Evolutionary conservation across 371 early-diverging fungal species (phyloP), one percentile per base, ranked within the genome.

Genomic region (Apophysomyces variabilis): DNA sequence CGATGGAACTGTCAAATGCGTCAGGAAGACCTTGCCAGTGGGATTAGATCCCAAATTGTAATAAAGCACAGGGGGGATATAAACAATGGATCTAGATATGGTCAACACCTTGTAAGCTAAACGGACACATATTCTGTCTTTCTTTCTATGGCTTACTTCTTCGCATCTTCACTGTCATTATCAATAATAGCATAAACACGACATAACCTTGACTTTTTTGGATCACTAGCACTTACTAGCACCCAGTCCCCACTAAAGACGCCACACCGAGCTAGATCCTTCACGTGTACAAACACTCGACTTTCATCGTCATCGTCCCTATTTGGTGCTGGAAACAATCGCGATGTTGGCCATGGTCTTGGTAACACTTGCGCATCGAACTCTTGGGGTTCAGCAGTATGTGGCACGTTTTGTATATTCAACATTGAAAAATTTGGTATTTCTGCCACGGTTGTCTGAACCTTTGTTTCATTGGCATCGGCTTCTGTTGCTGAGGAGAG

Each of bases 211-310:
- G 82, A 82, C 46, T 74, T 81, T 43, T 78, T 76, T n/a, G 62
- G 79, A 66, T 71, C 77, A 50, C 68, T 71, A 56, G 64, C 77
- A 57, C 69, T 68, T 9, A 69, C 70, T 18, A 75, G 47, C 32
- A 83, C 85, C 93, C 93, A 93, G 66, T 90, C 89, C 6, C 93
- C 93, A 64, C 93, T 93, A 39, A 90, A 86, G 8, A 90, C 85
- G 32, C 89, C 86, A 35, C 87, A 81, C 16, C 72, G 80, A 4
- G 90, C 88, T 37, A 93, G 70, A 57, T 84, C 80, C 12, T 79
- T 75, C 3, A 93, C 76, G 57, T 82, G 78, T 12, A 90, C 73
- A 73, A 80, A 85, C 8, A 89, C 72, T 32, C 87, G 64, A 38
- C 75, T 80, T 64, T 86, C 87, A 36, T 83, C 80, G 67, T 90